Evolutionary conservation across 768 basidiomycete genomes (phyloP), one percentile per base, ranked within the genome.

Genomic region (Mrakia blollopis): DNA sequence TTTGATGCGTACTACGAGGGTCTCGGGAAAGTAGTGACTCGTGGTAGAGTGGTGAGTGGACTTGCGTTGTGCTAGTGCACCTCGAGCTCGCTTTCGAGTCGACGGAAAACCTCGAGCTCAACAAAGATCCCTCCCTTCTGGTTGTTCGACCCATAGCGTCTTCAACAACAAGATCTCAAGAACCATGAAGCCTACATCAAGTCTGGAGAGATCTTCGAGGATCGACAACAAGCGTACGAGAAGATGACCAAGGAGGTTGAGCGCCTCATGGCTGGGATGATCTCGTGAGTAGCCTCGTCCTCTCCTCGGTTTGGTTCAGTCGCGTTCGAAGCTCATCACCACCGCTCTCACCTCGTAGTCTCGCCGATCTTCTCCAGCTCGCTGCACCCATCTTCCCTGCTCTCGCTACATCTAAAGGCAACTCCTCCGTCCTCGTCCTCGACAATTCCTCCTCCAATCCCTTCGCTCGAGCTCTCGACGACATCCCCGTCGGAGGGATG

Each of bases 161-260:
- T 99, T 65, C 94, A 98, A 90, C 94, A 97, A 79, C 95, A 97
- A 85, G 97, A 98, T 83, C 90, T 91, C 79, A 88, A 91, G 71
- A 99, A 99, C 81, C 96, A 98, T 82, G 97, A 99, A 86, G 97
- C 97, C 76, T 99, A 99, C 82, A 98, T 99, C 80, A 93, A 95
- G 44, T 98, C 95, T 3, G 97, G 97, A 37, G 96, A 99, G 84
- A 98, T 99, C 79, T 99, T 99, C 80, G 97, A 99, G 82, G 97
- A 99, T 83, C 89, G 97, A 47, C 96, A 98, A 83, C 95, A 98
- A 83, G 94, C 92, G 14, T 99, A 99, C 82, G 97, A 99, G 86
- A 94, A 93, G 85, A 97, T 98, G 92, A 94, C 94, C 54, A 94
- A 92, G 84, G 88, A 89, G 63, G 98, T 98, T 80, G 97, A 99